Base-by-base conservation (phyloP, 352 stramenopile species). In the Elongisporangium anandrum region DNA sequence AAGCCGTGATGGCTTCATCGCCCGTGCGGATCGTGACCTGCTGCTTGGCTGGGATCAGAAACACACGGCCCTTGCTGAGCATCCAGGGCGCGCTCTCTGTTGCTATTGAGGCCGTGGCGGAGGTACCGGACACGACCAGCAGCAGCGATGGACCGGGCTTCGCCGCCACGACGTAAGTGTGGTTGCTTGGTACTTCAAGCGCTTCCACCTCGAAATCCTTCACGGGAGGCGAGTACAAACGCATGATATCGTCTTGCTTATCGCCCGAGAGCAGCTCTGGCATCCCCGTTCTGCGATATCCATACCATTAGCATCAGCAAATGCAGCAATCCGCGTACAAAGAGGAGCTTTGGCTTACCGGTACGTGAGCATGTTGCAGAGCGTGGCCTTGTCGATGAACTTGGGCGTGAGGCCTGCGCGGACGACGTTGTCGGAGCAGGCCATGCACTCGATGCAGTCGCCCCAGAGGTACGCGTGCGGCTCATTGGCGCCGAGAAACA, bases 391-490 rank as follows among this genome's bases (percentile, higher is more conserved):
- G 84, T 99, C 98, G 57, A 98, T 98, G 67, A 98, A 98, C 78
- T 99, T 99, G 45, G 97, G 97, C 34, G 98, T 99, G 15, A 99
- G 75, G 20, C 97, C 98, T 5, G 97, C 97, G 50, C 98, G 93
- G 23, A 99, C 97, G 15, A 99, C 97, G 73, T 99, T 99, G 78
- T 99, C 97, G 26, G 85, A 98, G 53, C 96, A 98, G 24, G 97
- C 97, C 98, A 99, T 99, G 68, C 96, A 99, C 73, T 99, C 98
- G 21, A 99, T 90, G 62, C 85, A 94, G 63, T 94, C 85, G 38
- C 97, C 97, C 2, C 84, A 91, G 20, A 99, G 80, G 73, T 99
- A 99, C 15, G 98, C 98, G 74, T 99, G 98, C n/a, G 98, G 98
- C 66, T 99, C 97, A 70, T 99, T 99, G 4, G 98, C 95, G 17